Conservation (phyloP, 2,329 filamentous ascomycete species). For the Berkeleyomyces rouxiae region DNA sequence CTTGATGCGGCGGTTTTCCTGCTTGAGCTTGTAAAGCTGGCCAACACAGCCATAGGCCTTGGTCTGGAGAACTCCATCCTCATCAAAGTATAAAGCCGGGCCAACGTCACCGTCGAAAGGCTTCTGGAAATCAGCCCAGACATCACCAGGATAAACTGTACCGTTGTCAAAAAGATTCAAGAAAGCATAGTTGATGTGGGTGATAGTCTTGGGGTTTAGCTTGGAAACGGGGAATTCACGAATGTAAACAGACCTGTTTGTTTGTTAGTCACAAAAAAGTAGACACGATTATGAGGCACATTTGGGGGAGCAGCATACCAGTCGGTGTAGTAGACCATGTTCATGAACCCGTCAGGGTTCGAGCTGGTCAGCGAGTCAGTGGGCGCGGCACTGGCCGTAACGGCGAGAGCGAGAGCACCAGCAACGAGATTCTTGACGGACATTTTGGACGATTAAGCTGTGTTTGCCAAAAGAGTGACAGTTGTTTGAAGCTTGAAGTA, state of each 20-base stretch:
- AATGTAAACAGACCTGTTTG: slow-evolving; percentile 50
- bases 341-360: not conserved
- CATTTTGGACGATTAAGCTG: not conserved
- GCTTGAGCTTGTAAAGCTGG: slow-evolving; percentile 63
- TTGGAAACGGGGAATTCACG: slow-evolving; percentile 57
- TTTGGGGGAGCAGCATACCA: not conserved
- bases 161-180: slow-evolving; percentile 57
- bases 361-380: not conserved
- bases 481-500: not conserved
- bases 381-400: not conserved
- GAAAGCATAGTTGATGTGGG: slow-evolving; percentile 68
- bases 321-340: slow-evolving; percentile 14
- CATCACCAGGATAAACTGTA: slow-evolving; percentile 54
- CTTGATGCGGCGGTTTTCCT: slow-evolving; percentile 64
- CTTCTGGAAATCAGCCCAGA: slow-evolving; percentile 54
- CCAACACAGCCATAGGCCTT: slow-evolving; percentile 73
- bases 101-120: slow-evolving; percentile 36
- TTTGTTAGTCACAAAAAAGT: not conserved
- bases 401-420: slow-evolving; percentile 4
- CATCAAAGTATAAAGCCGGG: slow-evolving; percentile 22
- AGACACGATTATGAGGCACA: not conserved
- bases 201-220: slow-evolving; percentile 52
- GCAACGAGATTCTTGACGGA: slow-evolving; percentile 1
- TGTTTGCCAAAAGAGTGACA: not conserved
- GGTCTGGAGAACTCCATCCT: slow-evolving; percentile 42